Evolutionary conservation across 177 flowering plant species (phyloP).

Genomic region (Telopea speciosissima): DNA sequence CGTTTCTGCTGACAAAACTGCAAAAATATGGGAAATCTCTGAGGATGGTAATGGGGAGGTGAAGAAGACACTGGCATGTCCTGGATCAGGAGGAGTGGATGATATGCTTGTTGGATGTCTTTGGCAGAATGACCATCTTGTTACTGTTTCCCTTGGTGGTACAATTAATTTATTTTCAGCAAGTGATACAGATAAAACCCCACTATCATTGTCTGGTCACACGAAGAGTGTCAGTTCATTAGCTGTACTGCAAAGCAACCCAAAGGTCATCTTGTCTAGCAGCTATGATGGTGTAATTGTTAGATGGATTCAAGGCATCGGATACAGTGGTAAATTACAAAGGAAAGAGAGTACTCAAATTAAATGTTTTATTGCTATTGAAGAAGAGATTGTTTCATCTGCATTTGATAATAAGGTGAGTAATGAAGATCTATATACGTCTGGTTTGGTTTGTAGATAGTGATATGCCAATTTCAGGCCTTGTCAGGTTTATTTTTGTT

Average conservation of each 20-base stretch:
- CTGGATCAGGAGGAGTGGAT: conserved; percentile 87
- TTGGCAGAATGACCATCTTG: conserved; percentile 85
- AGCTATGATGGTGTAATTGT: conserved; percentile 92
- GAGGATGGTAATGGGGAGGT: conserved; percentile 72
- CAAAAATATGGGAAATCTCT: conserved; percentile 85
- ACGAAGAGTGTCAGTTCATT: conserved; percentile 71
- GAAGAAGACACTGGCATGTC: conserved; percentile 53
- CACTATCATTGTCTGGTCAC: conserved; percentile 74
- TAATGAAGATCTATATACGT: neutral
- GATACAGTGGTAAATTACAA: conserved; percentile 69
- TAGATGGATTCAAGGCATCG: conserved; percentile 83
- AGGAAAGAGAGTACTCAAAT: conserved; percentile 75
- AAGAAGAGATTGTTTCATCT: conserved; percentile 69
- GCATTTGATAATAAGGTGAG: conserved; percentile 91
- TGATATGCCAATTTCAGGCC: neutral
- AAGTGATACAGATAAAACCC: conserved; percentile 68
- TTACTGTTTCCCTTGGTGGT: conserved; percentile 94
- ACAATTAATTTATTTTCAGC: conserved; percentile 71
- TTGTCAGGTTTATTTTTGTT: neutral
- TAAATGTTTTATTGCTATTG: conserved; percentile 74
- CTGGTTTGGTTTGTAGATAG: neutral
- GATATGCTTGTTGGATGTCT: conserved; percentile 98
- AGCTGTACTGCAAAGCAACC: conserved; percentile 49
- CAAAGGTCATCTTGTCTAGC: conserved; percentile 57
- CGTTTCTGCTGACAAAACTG: conserved; percentile 95